Percentiles rank a stretch among this genome's conserved stretches.
phyloP scores from a whole-genome alignment of 257 asterid genomes.

The Henckelia pumila region DNA sequence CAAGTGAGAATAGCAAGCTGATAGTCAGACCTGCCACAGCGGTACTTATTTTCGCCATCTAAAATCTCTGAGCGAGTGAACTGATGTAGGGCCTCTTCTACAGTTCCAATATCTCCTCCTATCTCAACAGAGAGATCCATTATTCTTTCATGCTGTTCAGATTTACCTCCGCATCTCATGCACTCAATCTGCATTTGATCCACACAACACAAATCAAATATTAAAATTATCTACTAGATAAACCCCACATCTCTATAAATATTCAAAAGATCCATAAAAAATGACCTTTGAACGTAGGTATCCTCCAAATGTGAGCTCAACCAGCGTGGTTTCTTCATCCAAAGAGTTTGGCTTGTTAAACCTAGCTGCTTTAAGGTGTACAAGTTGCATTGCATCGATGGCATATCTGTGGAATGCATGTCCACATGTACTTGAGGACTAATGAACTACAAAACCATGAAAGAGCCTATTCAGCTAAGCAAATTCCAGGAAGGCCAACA shows the following conservation, averaged over 20 bases:
- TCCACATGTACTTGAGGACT: conserved; percentile 10
- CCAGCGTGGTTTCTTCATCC: conserved; percentile 64
- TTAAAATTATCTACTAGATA: background rate
- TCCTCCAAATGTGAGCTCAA: conserved; percentile 89
- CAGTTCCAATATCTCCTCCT: conserved; percentile 65
- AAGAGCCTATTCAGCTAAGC: conserved; percentile 1
- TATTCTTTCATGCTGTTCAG: conserved; percentile 68
- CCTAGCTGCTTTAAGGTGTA: conserved; percentile 61
- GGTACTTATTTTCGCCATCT: conserved; percentile 88
- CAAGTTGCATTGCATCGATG: conserved; percentile 71
- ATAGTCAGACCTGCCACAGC: conserved; percentile 61
- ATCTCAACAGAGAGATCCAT: conserved; percentile 94
- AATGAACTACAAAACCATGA: background rate
- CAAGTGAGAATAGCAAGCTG: conserved; percentile 2
- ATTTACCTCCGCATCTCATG: conserved; percentile 71
- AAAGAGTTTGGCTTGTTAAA: conserved; percentile 39
- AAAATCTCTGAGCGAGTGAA: conserved; percentile 69
- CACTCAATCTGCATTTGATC: conserved; percentile 64
- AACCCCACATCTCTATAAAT: conserved; percentile 18
- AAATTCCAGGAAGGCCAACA: conserved; percentile 14
- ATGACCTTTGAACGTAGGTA: conserved; percentile 79
- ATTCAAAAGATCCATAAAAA: conserved; percentile 17
- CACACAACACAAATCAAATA: background rate
- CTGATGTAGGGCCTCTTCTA: conserved; percentile 71
- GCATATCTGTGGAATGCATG: conserved; percentile 45